Evolutionary conservation across 495 filamentous ascomycete species (phyloP), one percentile per base, ranked within the genome.

Genomic region (Aspergillus wentii): DNA sequence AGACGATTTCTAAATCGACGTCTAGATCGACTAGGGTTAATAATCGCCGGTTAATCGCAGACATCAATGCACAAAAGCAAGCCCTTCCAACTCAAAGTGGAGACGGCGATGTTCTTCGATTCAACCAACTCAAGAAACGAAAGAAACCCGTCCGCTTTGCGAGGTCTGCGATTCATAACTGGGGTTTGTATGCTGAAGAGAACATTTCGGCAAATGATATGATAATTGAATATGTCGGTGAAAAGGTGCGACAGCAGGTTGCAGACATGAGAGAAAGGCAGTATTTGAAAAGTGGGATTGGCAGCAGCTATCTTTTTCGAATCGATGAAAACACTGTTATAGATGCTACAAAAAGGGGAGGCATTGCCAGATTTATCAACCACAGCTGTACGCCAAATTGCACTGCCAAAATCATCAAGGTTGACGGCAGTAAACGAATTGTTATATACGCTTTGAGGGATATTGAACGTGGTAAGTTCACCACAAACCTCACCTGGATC

Each of bases 191-290:
- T 52, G 89, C 92, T 5, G 89, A 95, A 71, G 91, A 97, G 62
- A 91, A 94, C 50, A 99, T 99, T 41, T 74, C 87, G 19, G 88
- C 88, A 48, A 94, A 95, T 57, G 92, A 99, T 60, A 96, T 99
- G 89, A 99, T 99, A 54, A 99, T 99, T 55, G 92, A 99, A 65
- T 99, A 99, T 57, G 92, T 99, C 13, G 92, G 92, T 38, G 94
- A 99, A 62, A 94, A 92, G 54, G 88, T 99, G 9, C 80, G 92
- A 33, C 92, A 97, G 61, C 86, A 90, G 56, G 90, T 99, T 43
- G 90, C 92, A 3, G 91, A 99, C 48, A 81, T 97, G 64, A 80
- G 92, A 34, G 92, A 99, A 68, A 72, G 79, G 32, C 78, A 82
- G 38, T 99, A 99, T 59, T 74, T 94, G 44, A 91, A 92, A 70